phyloP scores from a whole-genome alignment of 495 filamentous ascomycete species.

The Aspergillus taichungensis region DNA sequence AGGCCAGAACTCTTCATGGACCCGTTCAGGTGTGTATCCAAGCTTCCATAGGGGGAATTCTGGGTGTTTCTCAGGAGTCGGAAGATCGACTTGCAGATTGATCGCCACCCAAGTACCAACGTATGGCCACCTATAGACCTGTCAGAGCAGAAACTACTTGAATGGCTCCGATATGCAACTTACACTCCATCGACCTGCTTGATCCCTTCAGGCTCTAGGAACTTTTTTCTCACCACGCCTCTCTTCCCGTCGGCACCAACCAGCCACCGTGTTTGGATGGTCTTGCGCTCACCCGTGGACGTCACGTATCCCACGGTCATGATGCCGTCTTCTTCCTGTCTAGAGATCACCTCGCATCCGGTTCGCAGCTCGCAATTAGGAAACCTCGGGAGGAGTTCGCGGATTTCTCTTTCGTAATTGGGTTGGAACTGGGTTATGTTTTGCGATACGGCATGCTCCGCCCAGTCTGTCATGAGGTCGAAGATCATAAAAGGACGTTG shows the following conservation, averaged over 20 bases:
- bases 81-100: constrained; percentile 30
- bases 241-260: constrained; percentile 40
- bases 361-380: constrained; percentile 19
- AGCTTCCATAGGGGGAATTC: constrained; percentile 35
- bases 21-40: constrained; percentile 29
- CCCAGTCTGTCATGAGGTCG: constrained; percentile 7
- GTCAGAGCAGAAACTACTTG: background rate
- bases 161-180: background rate
- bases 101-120: constrained; percentile 36
- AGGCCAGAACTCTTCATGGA: constrained; percentile 38
- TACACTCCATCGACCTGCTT: constrained; percentile 8
- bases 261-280: constrained; percentile 22
- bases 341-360: constrained; percentile 20
- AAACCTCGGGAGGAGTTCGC: background rate
- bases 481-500: constrained; percentile 7
- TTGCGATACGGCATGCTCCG: constrained; percentile 12
- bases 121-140: constrained; percentile 11
- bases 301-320: constrained; percentile 21
- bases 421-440: constrained; percentile 13
- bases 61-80: constrained; percentile 34
- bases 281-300: constrained; percentile 4
- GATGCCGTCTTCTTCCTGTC: constrained; percentile 11
- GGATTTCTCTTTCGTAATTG: constrained; percentile 6
- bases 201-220: constrained; percentile 30
- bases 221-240: constrained; percentile 34